Percentiles rank a stretch among this genome's conserved stretches.
Conservation (phyloP, 1,139 yeast genomes). For the Hyphopichia fennica region DNA sequence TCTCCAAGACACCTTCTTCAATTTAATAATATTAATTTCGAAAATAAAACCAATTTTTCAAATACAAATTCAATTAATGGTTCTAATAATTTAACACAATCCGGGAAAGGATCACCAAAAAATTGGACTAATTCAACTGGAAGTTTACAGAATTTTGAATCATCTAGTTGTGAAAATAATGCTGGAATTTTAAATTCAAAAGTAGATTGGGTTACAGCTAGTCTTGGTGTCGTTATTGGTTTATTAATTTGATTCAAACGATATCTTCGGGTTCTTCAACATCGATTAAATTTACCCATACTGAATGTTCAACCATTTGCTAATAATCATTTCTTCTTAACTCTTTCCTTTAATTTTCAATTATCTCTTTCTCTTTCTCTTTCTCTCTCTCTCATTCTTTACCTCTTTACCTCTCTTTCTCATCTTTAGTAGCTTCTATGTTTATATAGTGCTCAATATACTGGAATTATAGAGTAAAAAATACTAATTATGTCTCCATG, state of each 20-base stretch:
- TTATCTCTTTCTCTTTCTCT: too few species aligned
- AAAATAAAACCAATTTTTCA: not conserved
- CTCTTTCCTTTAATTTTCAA: too few species aligned
- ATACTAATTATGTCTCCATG: too few species aligned
- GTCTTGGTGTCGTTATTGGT: slow-evolving; percentile 21
- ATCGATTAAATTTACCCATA: too few species aligned
- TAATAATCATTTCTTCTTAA: too few species aligned
- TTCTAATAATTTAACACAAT: not conserved
- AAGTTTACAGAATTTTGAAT: slow-evolving; percentile 2
- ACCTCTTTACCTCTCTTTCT: too few species aligned
- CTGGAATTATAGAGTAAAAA: too few species aligned
- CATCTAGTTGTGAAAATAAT: slow-evolving; percentile 1
- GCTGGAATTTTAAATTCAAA: not conserved
- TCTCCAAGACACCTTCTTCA: not conserved
- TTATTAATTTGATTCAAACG: slow-evolving; percentile 22
- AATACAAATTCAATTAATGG: slow-evolving; percentile 1
- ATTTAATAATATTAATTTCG: not conserved
- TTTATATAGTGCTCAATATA: too few species aligned
- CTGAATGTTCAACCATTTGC: too few species aligned
- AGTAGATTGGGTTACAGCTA: slow-evolving; percentile 15
- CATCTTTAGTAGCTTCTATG: too few species aligned
- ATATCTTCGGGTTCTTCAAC: too few species aligned
- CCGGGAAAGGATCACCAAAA: slow-evolving; percentile 11
- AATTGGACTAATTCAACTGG: slow-evolving; percentile 14
- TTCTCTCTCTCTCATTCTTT: too few species aligned